Evolutionary conservation across 1,284 basidiomycete species (phyloP), one percentile per base, ranked within the genome.

Genomic region (Hortiboletus rubellus): DNA sequence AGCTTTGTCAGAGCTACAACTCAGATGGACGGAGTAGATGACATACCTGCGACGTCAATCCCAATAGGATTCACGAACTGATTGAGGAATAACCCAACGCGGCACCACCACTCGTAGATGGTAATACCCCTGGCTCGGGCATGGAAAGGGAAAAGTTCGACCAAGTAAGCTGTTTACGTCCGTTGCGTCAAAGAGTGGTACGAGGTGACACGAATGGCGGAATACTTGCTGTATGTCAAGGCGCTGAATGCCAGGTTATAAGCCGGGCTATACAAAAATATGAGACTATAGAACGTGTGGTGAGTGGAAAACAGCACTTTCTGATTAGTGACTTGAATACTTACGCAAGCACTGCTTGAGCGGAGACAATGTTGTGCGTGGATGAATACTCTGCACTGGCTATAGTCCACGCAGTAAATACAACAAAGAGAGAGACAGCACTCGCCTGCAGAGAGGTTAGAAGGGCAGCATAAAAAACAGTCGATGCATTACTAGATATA

Each of bases 371-470:
- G 31, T 30, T 58, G 8, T 56, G 55, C 17, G 59, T 69, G 24
- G 50, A 14, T 7, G 63, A 49, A 49, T 65, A 67, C 12, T 63
- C 59, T n/a, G 60, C 66, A 24, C 46, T 63, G 7, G 64, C 65
- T 22, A 49, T 7, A 9, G 66, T 65, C 62, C 60, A 69, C 3
- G 53, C 46, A 18, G 38, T 33, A 10, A 69, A 65, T 7, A 69
- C 38, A 14, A 60, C n/a, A 2, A 67, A 50, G 8, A 69, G 15
- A 17, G 62, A 65, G 15, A 61, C 27, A 8, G 64, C 41, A 10
- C 46, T 64, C 2, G 22, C n/a, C 66, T 64, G 27, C 9, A n/a
- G 7, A n/a, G 37, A 41, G 15, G 47, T 62, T 14, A 57, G 47
- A 34, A 38, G n/a, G 18, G 37, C 5, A 7, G 5, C 9, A 33